These are phyloP conservation scores for Spinacia oleracea DNA, from an alignment of 179 eudicot genomes.

Conservation along the genomic window DNA sequence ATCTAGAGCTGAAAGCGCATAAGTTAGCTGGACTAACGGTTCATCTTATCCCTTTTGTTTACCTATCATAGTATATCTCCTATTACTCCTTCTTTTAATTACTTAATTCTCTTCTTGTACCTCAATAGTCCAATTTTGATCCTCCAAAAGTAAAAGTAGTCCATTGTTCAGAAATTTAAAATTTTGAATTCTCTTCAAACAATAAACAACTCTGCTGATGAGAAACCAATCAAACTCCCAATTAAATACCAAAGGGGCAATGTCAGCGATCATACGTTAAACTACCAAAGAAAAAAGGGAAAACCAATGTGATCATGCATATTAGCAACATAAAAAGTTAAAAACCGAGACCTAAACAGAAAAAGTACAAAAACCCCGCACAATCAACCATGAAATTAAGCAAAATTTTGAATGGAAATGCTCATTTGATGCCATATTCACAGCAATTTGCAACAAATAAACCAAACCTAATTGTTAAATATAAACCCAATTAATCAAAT, in stretches of 20 bases:
- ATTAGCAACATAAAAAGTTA: not conserved
- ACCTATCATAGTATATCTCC: not conserved
- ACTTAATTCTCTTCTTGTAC: too few relatives aligned
- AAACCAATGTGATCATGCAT: too few relatives aligned
- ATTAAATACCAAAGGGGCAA: not conserved
- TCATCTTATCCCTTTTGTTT: not conserved
- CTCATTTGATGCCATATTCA: not conserved
- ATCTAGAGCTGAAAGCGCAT: not conserved
- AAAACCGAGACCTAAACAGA: too few relatives aligned
- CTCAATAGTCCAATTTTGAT: not conserved
- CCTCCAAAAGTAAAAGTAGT: not conserved
- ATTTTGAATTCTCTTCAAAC: not conserved
- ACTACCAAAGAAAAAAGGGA: too few relatives aligned
- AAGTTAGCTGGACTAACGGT: not conserved
- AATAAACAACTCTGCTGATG: not conserved
- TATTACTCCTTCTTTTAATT: too few relatives aligned
- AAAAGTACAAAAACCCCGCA: not conserved
- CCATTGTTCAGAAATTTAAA: not conserved
- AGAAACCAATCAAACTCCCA: not conserved
- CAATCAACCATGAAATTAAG: not conserved
- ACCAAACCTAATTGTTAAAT: not conserved
- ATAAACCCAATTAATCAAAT: not conserved
- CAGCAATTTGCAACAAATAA: not conserved
- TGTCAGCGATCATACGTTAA: too few relatives aligned
- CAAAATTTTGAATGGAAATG: not conserved